These are phyloP conservation scores for Lasiodiplodia theobromae DNA, from an alignment of 2,329 filamentous ascomycete species.

Conservation along the genomic window DNA sequence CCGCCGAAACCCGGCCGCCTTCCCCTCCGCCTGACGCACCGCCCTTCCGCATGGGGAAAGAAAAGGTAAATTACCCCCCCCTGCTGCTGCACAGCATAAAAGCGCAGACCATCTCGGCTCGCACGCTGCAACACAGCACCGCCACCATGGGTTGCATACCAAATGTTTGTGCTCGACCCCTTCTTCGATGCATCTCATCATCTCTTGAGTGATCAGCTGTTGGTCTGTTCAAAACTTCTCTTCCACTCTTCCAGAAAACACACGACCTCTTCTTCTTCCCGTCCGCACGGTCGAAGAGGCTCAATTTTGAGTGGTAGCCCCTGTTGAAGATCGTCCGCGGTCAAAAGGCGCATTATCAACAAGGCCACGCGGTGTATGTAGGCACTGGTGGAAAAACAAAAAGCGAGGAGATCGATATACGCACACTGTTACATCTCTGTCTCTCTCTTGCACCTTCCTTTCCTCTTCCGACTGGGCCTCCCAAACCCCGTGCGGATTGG, in stretches of 20 bases:
- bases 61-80: background rate
- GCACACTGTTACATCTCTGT: too few relatives aligned
- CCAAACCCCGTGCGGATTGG: background rate
- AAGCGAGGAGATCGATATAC: too few relatives aligned
- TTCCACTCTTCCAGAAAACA: background rate
- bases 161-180: background rate
- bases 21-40: conserved; percentile 3
- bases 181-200: background rate
- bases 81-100: background rate
- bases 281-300: background rate
- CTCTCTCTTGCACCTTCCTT: background rate
- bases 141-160: background rate
- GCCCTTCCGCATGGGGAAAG: background rate
- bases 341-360: background rate
- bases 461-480: too few relatives aligned
- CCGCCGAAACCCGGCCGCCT: background rate
- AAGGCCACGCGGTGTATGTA: background rate
- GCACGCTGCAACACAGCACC: background rate
- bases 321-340: background rate
- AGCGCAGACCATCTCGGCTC: conserved; percentile 8
- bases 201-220: background rate
- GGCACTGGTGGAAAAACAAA: too few relatives aligned
- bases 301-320: background rate
- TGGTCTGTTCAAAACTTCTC: background rate
- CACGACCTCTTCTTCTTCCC: background rate